Percentiles rank a stretch among this genome's conserved stretches.
These are phyloP conservation scores for Trifolium pratense DNA, from an alignment of 306 rosid genomes.

Conservation along the genomic window DNA sequence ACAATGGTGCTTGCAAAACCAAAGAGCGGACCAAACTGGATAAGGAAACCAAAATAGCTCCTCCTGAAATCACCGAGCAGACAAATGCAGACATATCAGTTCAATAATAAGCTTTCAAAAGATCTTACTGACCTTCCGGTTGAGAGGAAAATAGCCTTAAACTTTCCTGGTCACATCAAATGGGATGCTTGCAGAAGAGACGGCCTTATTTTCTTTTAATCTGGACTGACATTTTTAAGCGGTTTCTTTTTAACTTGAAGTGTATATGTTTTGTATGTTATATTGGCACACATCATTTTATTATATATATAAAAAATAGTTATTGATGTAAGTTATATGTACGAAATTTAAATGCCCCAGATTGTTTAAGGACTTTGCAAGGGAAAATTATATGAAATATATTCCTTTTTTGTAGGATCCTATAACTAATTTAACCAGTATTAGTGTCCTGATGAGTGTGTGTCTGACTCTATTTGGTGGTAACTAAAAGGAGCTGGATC, in stretches of 20 bases:
- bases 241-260: slow-evolving; percentile 60
- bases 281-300: slow-evolving; percentile 53
- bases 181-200: slow-evolving; percentile 60
- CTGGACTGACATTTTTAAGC: slow-evolving; percentile 65
- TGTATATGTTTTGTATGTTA: slow-evolving; percentile 89
- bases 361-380: slow-evolving; percentile 35
- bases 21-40: slow-evolving; percentile 54
- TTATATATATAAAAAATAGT: slow-evolving; percentile 54
- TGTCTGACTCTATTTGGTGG: slow-evolving; percentile 8
- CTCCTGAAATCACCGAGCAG: slow-evolving; percentile 53
- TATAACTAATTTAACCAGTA: slow-evolving; percentile 27
- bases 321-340: slow-evolving; percentile 50
- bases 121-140: slow-evolving; percentile 53
- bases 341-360: slow-evolving; percentile 36
- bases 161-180: slow-evolving; percentile 46
- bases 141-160: slow-evolving; percentile 48
- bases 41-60: slow-evolving; percentile 54
- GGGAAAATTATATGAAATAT: slow-evolving; percentile 37
- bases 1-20: slow-evolving; percentile 48
- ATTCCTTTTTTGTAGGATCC: slow-evolving; percentile 36
- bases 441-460: not conserved
- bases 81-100: slow-evolving; percentile 68
- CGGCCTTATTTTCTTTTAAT: slow-evolving; percentile 62
- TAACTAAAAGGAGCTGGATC: not conserved
- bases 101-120: slow-evolving; percentile 56